Percentiles rank a stretch among this genome's conserved stretches.
Evolutionary conservation across 2,329 filamentous ascomycete genomes (phyloP).

Genomic region (Cephalotrichum gorgonifer): DNA sequence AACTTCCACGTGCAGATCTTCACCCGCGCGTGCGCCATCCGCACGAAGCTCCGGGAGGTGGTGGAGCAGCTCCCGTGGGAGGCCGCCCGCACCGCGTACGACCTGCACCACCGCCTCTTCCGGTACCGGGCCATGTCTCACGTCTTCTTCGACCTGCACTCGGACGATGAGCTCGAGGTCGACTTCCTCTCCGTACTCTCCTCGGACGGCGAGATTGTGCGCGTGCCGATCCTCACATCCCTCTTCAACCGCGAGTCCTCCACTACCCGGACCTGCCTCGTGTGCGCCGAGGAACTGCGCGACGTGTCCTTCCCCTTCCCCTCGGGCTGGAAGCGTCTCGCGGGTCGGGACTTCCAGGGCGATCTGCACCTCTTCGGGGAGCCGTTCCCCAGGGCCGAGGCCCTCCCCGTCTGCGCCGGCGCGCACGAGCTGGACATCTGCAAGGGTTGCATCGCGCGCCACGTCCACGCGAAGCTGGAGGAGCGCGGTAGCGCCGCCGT

Average conservation of each 20-base stretch:
- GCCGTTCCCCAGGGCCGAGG: constrained; percentile 6
- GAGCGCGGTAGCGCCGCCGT: constrained; percentile 4
- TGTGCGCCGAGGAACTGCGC: constrained; percentile 8
- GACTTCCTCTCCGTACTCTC: background rate
- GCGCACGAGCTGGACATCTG: constrained; percentile 10
- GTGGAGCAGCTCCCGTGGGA: background rate
- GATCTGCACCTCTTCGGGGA: constrained; percentile 5
- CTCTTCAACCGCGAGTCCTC: background rate
- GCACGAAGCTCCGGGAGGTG: background rate
- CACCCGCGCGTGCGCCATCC: too few relatives aligned
- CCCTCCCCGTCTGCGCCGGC: constrained; percentile 7
- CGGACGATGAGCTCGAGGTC: background rate
- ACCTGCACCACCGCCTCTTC: background rate
- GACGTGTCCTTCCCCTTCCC: constrained; percentile 5
- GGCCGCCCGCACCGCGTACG: background rate
- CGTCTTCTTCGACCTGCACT: background rate
- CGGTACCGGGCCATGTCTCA: background rate
- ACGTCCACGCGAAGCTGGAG: constrained; percentile 9
- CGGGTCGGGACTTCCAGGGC: constrained; percentile 2
- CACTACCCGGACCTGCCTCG: constrained; percentile 6
- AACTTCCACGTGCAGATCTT: too few relatives aligned
- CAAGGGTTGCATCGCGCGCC: constrained; percentile 7
- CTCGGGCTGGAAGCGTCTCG: background rate
- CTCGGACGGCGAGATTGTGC: background rate
- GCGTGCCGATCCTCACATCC: background rate